These are phyloP conservation scores for Mimosa bimucronata DNA, from an alignment of 306 rosid species.

Conservation along the genomic window DNA sequence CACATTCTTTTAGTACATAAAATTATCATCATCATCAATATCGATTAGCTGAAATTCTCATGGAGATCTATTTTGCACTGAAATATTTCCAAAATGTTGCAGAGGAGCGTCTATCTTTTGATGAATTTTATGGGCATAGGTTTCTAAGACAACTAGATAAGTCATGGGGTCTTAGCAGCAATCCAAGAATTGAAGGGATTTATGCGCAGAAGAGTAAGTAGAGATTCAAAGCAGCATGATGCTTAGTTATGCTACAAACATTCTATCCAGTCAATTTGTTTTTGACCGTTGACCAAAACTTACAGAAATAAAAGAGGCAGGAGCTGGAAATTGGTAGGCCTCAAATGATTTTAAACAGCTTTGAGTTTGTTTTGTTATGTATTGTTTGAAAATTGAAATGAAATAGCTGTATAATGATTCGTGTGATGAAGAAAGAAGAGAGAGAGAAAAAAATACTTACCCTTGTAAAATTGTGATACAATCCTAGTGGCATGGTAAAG, in stretches of 20 bases:
- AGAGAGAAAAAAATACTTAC: not conserved
- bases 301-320: not conserved
- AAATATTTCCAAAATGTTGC: constrained; percentile 33
- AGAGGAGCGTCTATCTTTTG: constrained; percentile 60
- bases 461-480: not conserved
- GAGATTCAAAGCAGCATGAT: constrained; percentile 4
- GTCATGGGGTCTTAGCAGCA: constrained; percentile 11
- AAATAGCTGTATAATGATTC: not conserved
- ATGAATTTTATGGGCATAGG: constrained; percentile 59
- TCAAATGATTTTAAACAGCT: not conserved
- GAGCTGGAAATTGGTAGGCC: not conserved
- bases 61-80: constrained; percentile 22
- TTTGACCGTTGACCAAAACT: not conserved
- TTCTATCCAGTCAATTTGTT: not conserved
- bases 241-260: not conserved
- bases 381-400: not conserved
- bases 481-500: not conserved
- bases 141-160: constrained; percentile 45
- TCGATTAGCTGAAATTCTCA: not conserved
- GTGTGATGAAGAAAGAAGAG: not conserved
- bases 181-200: not conserved
- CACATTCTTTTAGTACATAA: not conserved
- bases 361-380: not conserved
- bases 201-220: not conserved
- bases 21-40: not conserved